phyloP scores from a whole-genome alignment of 805 yeast genomes.

The Grigorovia jiainica region DNA sequence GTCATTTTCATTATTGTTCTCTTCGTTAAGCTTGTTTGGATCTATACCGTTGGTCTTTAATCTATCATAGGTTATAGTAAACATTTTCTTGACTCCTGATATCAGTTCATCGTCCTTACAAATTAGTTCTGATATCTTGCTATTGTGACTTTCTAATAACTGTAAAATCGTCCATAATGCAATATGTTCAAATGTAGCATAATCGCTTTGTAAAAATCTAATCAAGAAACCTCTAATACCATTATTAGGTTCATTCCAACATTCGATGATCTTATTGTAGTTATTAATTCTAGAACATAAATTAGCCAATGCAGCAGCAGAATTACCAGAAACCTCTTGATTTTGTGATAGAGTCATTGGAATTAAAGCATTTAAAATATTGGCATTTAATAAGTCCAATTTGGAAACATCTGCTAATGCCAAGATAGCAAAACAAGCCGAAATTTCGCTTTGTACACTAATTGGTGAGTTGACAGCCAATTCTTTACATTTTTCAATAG shows the following conservation, averaged over 20 bases:
- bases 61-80: constrained; percentile 28
- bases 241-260: constrained; percentile 72
- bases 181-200: constrained; percentile 94
- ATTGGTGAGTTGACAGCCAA: constrained; percentile 80
- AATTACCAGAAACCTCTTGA: constrained; percentile 94
- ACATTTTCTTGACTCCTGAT: constrained; percentile 42
- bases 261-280: constrained; percentile 65
- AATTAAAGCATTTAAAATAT: constrained; percentile 77
- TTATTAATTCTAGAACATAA: constrained; percentile 83
- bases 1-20: constrained; percentile 9
- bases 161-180: constrained; percentile 96
- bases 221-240: constrained; percentile 80
- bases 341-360: constrained; percentile 84
- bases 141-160: constrained; percentile 77
- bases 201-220: constrained; percentile 70
- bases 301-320: constrained; percentile 97
- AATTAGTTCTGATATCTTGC: constrained; percentile 44
- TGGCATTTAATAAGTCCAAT: constrained; percentile 69
- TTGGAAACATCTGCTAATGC: constrained; percentile 95
- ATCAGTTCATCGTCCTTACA: constrained; percentile 46
- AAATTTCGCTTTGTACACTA: constrained; percentile 88
- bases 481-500: constrained; percentile 85
- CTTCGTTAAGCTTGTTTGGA: constrained; percentile 9
- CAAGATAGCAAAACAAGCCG: constrained; percentile 93
- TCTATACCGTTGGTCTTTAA: constrained; percentile 22